A percentile compares a stretch with the other conserved stretches of the same genome.
Evolutionary conservation across 192 early-diverging fungal species (phyloP).

Genomic region (Haplosporangium gracile): DNA sequence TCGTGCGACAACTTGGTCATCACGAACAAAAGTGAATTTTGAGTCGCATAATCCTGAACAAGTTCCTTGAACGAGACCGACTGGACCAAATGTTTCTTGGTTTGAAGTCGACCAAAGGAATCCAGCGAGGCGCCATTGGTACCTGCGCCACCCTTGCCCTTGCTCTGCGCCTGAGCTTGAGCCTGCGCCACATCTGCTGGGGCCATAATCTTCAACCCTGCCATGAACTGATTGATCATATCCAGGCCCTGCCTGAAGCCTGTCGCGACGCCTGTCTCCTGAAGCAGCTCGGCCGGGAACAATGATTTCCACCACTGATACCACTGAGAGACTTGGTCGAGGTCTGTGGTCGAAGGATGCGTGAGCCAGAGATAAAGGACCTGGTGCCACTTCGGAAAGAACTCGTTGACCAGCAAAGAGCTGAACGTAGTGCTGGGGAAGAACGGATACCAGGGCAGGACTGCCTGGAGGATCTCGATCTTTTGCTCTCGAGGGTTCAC

Average conservation of each 20-base stretch:
- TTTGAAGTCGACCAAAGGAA: slow-evolving; percentile 42
- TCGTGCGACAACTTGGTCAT: slow-evolving; percentile 65
- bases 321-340: slow-evolving; percentile 53
- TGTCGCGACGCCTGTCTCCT: slow-evolving; percentile 60
- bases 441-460: slow-evolving; percentile 74
- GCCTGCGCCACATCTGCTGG: slow-evolving; percentile 39
- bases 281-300: slow-evolving; percentile 62
- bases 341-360: slow-evolving; percentile 43
- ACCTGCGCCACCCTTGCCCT: neutral
- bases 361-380: slow-evolving; percentile 80
- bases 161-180: slow-evolving; percentile 31
- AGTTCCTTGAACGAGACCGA: slow-evolving; percentile 69
- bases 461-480: slow-evolving; percentile 70
- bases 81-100: slow-evolving; percentile 36
- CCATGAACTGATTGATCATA: slow-evolving; percentile 73
- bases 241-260: slow-evolving; percentile 78
- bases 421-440: slow-evolving; percentile 65
- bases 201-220: slow-evolving; percentile 34
- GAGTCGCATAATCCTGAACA: slow-evolving; percentile 68
- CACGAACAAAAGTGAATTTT: slow-evolving; percentile 66
- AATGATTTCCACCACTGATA: slow-evolving; percentile 70
- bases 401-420: slow-evolving; percentile 78
- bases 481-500: slow-evolving; percentile 84
- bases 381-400: slow-evolving; percentile 85
- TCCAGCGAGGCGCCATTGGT: slow-evolving; percentile 25